A percentile compares a stretch with the other conserved stretches of the same genome.
Evolutionary conservation across 345 rosid genomes (phyloP).

Genomic region (Eucalyptus curtisii): DNA sequence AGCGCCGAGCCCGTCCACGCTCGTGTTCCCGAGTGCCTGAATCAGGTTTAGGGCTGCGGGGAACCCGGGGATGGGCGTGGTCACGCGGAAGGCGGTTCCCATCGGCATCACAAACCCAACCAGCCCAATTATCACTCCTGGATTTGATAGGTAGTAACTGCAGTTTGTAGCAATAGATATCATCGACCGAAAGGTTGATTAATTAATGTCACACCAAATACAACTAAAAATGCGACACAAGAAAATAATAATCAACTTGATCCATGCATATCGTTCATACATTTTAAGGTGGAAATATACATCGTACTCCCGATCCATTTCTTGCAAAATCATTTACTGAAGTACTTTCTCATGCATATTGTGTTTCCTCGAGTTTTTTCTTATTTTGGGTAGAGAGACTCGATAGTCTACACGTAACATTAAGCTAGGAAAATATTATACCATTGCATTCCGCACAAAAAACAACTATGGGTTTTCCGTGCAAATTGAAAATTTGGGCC

Average conservation of each 20-base stretch:
- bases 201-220: neutral
- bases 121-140: constrained; percentile 51
- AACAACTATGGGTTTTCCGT: neutral
- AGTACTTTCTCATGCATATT: neutral
- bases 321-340: neutral
- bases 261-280: neutral
- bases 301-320: neutral
- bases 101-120: constrained; percentile 84
- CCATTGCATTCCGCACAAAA: neutral
- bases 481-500: neutral
- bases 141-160: constrained; percentile 88
- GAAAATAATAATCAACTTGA: neutral
- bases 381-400: neutral
- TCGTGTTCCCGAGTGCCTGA: constrained; percentile 70
- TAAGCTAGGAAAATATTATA: neutral
- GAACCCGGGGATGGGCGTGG: constrained; percentile 30
- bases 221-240: neutral
- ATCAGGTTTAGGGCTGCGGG: constrained; percentile 35
- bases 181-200: neutral
- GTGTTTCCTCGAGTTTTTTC: neutral
- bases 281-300: neutral
- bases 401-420: neutral
- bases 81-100: constrained; percentile 44
- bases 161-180: neutral
- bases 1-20: constrained; percentile 47